Base-by-base conservation (phyloP, 73 alveolate species). In the Durusdinium trenchii region DNA sequence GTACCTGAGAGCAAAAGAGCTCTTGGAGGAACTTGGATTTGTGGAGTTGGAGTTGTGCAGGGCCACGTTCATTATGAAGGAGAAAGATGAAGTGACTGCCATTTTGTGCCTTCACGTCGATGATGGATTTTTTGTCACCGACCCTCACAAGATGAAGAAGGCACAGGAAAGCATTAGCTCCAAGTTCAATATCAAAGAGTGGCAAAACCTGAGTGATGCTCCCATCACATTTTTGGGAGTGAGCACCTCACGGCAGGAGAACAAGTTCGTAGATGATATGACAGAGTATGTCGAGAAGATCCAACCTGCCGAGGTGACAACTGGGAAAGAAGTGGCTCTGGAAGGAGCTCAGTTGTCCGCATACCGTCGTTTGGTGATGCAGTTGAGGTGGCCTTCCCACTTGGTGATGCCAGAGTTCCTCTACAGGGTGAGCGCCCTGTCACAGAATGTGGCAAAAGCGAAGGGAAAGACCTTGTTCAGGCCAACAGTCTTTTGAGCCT, bases 31-130 rank as follows among this genome's bases (percentile, higher is more conserved):
- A 28, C 12, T 40, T 40, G 87, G 87, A 2, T 42, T 78, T 1
- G 64, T 0, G 46, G 87, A 78, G 62, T 18, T 78, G 61, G 62
- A 46, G 10, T 42, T 78, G 12, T 46, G 60, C 30, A 46, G 60
- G 2, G 46, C 50, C 12, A 71, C 84, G 51, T 71, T 71, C 23
- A 50, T 71, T 9, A 54, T 12, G 64, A 20, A 9, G 20, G 64
- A 9, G 20, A 9, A 20, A 20, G 64, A 20, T 20, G 47, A 26
- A 42, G 6, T 26, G 5, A 18, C 7, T 9, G 93, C 93, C 36
- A 45, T 82, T n/a, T 38, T 45, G 51, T 35, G 51, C 28, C 54
- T 82, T 5, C 93, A 82, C 48, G 93, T 50, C n/a, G 93, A 82
- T 48, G 93, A 82, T 16, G 87, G 87, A 16, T 42, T 78, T 38